Base-by-base conservation (phyloP, 768 basidiomycete genomes). In the Omphalotus guepiniiformis region DNA sequence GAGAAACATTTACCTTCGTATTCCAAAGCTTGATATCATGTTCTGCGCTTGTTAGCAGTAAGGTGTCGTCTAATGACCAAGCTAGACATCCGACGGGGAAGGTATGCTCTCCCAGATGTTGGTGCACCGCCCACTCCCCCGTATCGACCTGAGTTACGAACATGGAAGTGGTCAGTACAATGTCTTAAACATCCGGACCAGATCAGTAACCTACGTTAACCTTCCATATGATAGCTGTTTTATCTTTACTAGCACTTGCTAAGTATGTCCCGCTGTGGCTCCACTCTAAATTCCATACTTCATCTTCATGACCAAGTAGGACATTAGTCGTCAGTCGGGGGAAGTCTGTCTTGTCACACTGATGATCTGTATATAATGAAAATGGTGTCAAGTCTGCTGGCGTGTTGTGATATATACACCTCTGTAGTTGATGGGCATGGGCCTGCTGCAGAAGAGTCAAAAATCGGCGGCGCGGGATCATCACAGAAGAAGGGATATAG, bases 261-360 rank as follows among this genome's bases (percentile, higher is more conserved):
- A 99, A 72, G 57, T 77, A 83, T 40, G 67, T 65, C 2, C 96
- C 96, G 61, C 85, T 83, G 56, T 89, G 90, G 65, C 93, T 95
- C 94, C 94, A 99, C 61, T 86, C 87, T 50, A 98, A 66, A 60
- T 88, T 83, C 94, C 95, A 98, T 35, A 99, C 93, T 63, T 99
- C 93, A 60, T 98, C 91, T 9, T 73, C 77, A 64, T 97, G 95
- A 25, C 85, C 89, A 37, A 83, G 79, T 50, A 97, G 70, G 42
- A 93, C 84, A 21, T 87, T 85, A 3, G 91, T 93, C 11, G 89
- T 93, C 21, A 85, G 72, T 37, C 80, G 78, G 6, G 96, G 96
- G 68, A 99, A 98, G 32, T 78, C 78, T 22, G 79, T 76, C 58
- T 84, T 78, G 52, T 83, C 79, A 67, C 94, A 96, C 43, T 78